Evolutionary conservation across 305 asterid genomes (phyloP), one percentile per base, ranked within the genome.

Genomic region (Solanum hybrid): DNA sequence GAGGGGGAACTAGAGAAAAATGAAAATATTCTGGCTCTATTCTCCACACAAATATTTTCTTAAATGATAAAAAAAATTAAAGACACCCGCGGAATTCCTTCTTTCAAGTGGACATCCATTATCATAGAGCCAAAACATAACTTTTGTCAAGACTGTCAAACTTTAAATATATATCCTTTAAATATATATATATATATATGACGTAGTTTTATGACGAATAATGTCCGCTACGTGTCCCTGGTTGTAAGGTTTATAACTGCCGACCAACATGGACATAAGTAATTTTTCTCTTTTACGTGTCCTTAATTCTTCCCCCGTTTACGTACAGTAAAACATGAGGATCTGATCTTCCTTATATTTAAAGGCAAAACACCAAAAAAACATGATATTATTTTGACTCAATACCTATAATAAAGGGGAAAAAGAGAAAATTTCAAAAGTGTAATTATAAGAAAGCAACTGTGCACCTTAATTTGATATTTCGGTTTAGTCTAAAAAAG

Each of bases 101-200:
- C 17, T 14, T 45, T 45, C 3, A 4, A 45, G 0, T 45, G 7
- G 3, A 15, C 7, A 15, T 15, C 1, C 65, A 51, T 51, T 51
- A 51, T 1, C 22, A 1, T 51, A 0, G 15, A 11, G 15, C 15
- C 5, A 45, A 14, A 2, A 33, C 65, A 45, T 45, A 15, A 5
- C 8, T 51, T 51, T 51, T 51, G 0, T 51, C 1, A 0, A 51
- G 22, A 2, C 3, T 51, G 9, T 14, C n/a, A 51, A 51, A 51
- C 8, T 51, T 51, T 0, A 45, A 45, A 14, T 45, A 14, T 5
- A 14, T 45, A 5, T 13, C 3, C 0, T 45, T 45, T 45, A 45
- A 14, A 45, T 41, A 41, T 39, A 38, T 10, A 10, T 39, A 10
- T 31, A 31, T 31, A 31, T 31, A 2, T 29, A 39, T 39, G 45